Evolutionary conservation across 176 grass and related monocot species (phyloP).

Genomic region (Aegilops bicornis): DNA sequence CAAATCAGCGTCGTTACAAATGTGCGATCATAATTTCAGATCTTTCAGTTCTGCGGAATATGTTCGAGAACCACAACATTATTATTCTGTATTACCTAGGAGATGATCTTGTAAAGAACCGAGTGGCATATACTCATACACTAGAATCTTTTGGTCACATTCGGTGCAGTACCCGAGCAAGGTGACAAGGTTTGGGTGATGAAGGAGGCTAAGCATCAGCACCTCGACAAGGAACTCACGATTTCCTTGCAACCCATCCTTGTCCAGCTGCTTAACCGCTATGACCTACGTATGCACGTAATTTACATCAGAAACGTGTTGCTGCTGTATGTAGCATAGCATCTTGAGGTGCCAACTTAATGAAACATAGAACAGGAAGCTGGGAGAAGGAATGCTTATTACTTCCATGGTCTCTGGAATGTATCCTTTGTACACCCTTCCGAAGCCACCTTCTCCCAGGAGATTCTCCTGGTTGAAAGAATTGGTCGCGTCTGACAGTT

Average conservation of each 20-base stretch:
- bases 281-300: constrained; percentile 53
- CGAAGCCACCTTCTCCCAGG: constrained; percentile 91
- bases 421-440: constrained; percentile 76
- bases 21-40: neutral
- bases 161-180: constrained; percentile 80
- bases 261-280: constrained; percentile 83
- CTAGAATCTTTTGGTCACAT: constrained; percentile 73
- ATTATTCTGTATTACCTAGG: constrained; percentile 41
- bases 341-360: constrained; percentile 26
- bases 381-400: constrained; percentile 19
- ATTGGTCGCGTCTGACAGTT: constrained; percentile 74
- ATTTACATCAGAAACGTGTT: constrained; percentile 27
- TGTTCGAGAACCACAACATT: neutral
- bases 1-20: neutral
- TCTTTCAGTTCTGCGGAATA: neutral
- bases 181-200: constrained; percentile 83
- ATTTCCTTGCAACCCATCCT: constrained; percentile 72
- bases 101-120: constrained; percentile 88
- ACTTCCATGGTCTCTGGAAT: constrained; percentile 64
- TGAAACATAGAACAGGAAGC: neutral
- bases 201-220: constrained; percentile 80
- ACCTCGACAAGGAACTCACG: constrained; percentile 92
- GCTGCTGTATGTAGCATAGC: neutral
- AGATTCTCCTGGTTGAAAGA: constrained; percentile 72
- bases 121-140: constrained; percentile 83